Evolutionary conservation across 2,329 filamentous ascomycete genomes (phyloP).

Genomic region (Sporothrix protearum): DNA sequence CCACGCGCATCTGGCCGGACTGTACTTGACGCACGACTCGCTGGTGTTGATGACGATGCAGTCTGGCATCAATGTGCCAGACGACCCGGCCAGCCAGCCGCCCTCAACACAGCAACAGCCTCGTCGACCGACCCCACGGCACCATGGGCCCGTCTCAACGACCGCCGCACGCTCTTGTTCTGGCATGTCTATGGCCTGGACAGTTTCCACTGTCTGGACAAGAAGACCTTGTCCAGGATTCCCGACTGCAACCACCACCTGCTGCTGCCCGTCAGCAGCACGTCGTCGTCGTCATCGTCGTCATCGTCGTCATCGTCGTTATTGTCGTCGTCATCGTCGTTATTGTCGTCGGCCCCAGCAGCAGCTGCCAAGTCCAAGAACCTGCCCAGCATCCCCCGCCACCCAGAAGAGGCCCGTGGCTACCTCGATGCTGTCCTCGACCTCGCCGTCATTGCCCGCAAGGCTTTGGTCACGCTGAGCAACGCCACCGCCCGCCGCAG

Average conservation of each 20-base stretch:
- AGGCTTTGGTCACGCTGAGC: slow-evolving; percentile 22
- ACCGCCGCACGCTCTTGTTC: slow-evolving; percentile 28
- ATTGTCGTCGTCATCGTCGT: too few species aligned
- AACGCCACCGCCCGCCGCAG: slow-evolving; percentile 20
- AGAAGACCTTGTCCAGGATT: slow-evolving; percentile 27
- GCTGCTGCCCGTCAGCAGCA: slow-evolving; percentile 3
- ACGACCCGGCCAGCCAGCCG: not conserved
- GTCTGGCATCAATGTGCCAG: slow-evolving; percentile 20
- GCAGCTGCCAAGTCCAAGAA: not conserved
- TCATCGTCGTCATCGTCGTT: too few species aligned
- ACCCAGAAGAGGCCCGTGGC: slow-evolving; percentile 17
- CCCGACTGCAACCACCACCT: slow-evolving; percentile 22
- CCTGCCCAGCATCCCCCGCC: not conserved
- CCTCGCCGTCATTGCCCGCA: slow-evolving; percentile 28
- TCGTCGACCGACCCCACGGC: not conserved
- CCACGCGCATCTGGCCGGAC: slow-evolving; percentile 24
- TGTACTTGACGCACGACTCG: slow-evolving; percentile 31
- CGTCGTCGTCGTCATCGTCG: too few species aligned
- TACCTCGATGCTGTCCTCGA: slow-evolving; percentile 30
- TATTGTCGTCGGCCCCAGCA: not conserved
- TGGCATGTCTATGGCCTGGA: slow-evolving; percentile 31
- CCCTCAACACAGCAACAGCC: not conserved
- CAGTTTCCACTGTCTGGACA: slow-evolving; percentile 29
- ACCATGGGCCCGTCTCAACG: slow-evolving; percentile 14
- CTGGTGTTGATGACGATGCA: slow-evolving; percentile 31